These are phyloP conservation scores for Xylaria intraflava DNA, from an alignment of 495 filamentous ascomycete species.

Conservation along the genomic window DNA sequence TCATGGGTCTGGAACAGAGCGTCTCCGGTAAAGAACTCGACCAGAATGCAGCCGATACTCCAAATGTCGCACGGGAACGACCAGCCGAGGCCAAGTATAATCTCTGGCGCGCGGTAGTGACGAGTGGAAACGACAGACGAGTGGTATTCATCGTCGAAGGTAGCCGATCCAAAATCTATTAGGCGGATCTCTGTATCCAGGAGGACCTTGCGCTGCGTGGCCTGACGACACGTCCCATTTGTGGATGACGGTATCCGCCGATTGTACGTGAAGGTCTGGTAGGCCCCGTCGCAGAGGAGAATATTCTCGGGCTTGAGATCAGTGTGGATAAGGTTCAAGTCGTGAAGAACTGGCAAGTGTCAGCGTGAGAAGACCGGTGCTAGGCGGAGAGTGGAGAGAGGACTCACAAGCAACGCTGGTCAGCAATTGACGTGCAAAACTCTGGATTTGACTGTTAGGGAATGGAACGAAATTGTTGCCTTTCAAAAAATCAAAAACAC, in stretches of 20 bases:
- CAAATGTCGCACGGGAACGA: slow-evolving; percentile 97
- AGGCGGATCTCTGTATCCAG: slow-evolving; percentile 93
- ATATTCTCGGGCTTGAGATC: slow-evolving; percentile 99
- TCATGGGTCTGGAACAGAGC: slow-evolving; percentile 97
- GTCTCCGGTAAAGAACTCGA: slow-evolving; percentile 98
- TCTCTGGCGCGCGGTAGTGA: slow-evolving; percentile 94
- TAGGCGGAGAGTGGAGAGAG: background rate
- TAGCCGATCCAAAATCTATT: slow-evolving; percentile 97
- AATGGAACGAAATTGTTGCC: slow-evolving; percentile 91
- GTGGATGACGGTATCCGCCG: slow-evolving; percentile 90
- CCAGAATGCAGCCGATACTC: slow-evolving; percentile 97
- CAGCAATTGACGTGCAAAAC: slow-evolving; percentile 88
- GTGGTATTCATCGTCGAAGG: slow-evolving; percentile 97
- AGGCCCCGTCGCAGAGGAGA: slow-evolving; percentile 78
- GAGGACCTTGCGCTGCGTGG: slow-evolving; percentile 78
- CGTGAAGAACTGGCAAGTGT: slow-evolving; percentile 69
- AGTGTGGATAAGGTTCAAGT: slow-evolving; percentile 96
- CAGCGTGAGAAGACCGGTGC: slow-evolving; percentile 19
- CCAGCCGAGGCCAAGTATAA: slow-evolving; percentile 95
- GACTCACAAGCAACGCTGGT: slow-evolving; percentile 96
- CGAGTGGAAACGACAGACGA: slow-evolving; percentile 94
- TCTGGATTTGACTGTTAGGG: slow-evolving; percentile 98
- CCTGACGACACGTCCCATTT: slow-evolving; percentile 63
- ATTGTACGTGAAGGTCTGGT: slow-evolving; percentile 97
- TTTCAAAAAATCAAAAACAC: slow-evolving; percentile 98